Base-by-base conservation (phyloP, 148 eudicot genomes). In the Gaultheria prostrata region DNA sequence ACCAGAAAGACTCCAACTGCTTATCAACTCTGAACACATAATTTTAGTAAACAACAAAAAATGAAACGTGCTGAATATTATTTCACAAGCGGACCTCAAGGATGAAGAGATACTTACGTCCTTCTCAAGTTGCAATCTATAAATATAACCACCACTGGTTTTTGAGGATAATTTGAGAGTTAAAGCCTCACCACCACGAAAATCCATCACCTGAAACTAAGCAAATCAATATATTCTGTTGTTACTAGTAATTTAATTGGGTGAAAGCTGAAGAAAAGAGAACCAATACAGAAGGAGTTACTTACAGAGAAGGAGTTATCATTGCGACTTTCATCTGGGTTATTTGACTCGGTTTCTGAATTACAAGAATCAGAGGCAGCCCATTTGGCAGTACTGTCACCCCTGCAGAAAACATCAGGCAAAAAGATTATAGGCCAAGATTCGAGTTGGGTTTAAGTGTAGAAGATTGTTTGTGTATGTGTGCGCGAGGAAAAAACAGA, bases 101-200 rank as follows among this genome's bases (percentile, higher is more conserved):
- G 28, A 56, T 57, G 45, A n/a, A 82, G 32, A 74, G 84, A 72
- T 72, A 54, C 84, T 82, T 82, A 82, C 84, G 43, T 82, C 84
- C 79, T 73, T 73, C 77, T 82, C 69, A 82, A 82, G 84, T 73
- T 82, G 84, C 59, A 74, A 82, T 82, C 79, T 82, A 54, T 82
- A n/a, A 11, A 56, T 73, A 54, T 53, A 82, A 10, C 53, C 69
- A 39, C 78, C 70, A 73, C 32, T 39, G 24, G 69, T 13, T 82
- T 73, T 35, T 50, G 77, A 24, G n/a, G 79, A 82, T 39, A 73
- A 39, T 51, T 73, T 49, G 17, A 54, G 79, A 53, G n/a, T 24
- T 72, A 15, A 1, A 51, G 79, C 69, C 13, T 51, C 82, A 45
- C 24, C 82, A 45, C 24, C 74, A 80, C 13, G 15, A 80, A 45